Evolutionary conservation across 163 green algal genomes (phyloP), one percentile per base, ranked within the genome.

Genomic region (Scenedesmus sp.): DNA sequence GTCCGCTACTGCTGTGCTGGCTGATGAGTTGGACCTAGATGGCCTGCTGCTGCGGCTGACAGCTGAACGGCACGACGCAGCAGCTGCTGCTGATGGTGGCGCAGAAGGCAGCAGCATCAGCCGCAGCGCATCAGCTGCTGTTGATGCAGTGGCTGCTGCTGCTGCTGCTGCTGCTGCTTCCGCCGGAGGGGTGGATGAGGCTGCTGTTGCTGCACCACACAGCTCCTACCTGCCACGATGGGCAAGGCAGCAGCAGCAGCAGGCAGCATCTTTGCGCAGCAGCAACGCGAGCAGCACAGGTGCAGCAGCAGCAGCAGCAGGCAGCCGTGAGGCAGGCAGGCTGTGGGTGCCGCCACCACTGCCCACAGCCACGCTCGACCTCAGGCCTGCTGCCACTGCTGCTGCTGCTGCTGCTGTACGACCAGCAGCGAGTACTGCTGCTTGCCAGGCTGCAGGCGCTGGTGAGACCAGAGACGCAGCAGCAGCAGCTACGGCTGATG

Each of bases 31-130:
- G 10, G 77, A 85, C 15, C 10, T 85, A 12, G 77, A 85, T 18
- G 77, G 77, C 46, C 77, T 85, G 46, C 77, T 85, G 34, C 34
- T 85, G 77, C 77, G 77, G 46, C 77, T 85, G 77, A n/a, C 77
- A 85, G 77, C 77, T n/a, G 77, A 34, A 59, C 46, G 77, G 9
- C 2, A 9, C 2, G 46, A 9, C 77, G 46, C 70, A 52, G 20
- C 70, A 79, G 23, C 13, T 52, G 70, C 46, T 15, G 46, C 23
- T 79, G 70, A 79, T 3, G 16, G 66, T 26, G 66, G 6, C 1
- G 77, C 77, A 18, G 77, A 26, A 62, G 77, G 77, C 0, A 62
- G 77, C 77, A 85, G 77, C 77, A 84, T 56, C 34, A 84, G 77
- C 77, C 77, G 34, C 77, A 60, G 77, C 4, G 34, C 77, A 60